Base-by-base conservation (phyloP, 2,329 filamentous ascomycete genomes). In the Pseudocercospora crystallina region DNA sequence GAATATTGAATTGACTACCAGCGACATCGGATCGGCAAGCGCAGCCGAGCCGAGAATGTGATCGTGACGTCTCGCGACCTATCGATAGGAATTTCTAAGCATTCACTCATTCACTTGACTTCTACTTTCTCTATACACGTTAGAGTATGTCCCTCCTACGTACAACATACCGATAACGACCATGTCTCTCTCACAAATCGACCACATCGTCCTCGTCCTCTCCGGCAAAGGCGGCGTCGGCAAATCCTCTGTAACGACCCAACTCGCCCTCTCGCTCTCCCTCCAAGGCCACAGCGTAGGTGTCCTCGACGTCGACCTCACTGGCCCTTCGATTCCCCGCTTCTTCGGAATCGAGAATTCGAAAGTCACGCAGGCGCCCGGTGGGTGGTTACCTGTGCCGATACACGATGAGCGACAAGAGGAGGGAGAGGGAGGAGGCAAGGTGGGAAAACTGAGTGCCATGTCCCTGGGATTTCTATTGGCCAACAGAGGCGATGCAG, bases 151-250 rank as follows among this genome's bases (percentile, higher is more conserved):
- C 7, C 20, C 20, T 26, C 20, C 20, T 7, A 4, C 3, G 4
- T 7, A 26, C 20, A 26, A 3, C 20, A 26, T 4, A 7, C 20
- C 7, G 20, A 26, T 26, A 26, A 3, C 20, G 3, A 26, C 20
- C 8, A 87, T 87, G 83, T 86, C 84, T 54, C 77, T 88, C 26
- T 71, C 80, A 47, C 85, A 85, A 61, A 80, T 92, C 64, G 86
- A 89, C 64, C 84, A 91, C 67, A 86, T 94, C 57, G 78, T 90
- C 58, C 80, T 94, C 61, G 87, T 89, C 56, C 86, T 99, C 41
- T 97, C 94, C 10, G 94, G 94, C 63, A 99, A 99, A 80, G 94
- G 94, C 66, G 94, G 94, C 62, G 94, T 99, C 14, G 94, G 94
- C 51, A 99, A 99, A 77, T 97, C 92, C 37, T 96, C 90, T 45